Evolutionary conservation across 2,329 filamentous ascomycete genomes (phyloP), one percentile per base, ranked within the genome.

Genomic region (Penicillium sp.): DNA sequence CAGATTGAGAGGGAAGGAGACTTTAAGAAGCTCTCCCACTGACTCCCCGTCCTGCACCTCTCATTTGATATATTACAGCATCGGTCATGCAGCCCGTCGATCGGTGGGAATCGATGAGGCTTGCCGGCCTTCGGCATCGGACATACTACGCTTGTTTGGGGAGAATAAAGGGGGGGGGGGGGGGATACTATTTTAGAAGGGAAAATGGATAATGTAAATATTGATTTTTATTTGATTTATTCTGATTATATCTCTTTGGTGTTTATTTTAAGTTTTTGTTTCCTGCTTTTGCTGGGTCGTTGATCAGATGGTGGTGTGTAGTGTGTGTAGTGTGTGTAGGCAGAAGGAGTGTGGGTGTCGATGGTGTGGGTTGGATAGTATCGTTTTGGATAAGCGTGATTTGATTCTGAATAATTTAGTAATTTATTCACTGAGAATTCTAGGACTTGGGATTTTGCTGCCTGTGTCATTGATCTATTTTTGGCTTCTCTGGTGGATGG

Each of bases 51-150:
- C 64, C 73, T 75, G 72, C 71, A 73, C 65, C 71, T 79, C 76
- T 77, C 75, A 80, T 79, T 80, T 79, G 78, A 79, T 77, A 78
- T 76, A 72, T 73, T 72, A 73, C 72, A 73, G 71, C 71, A 73
- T 70, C 72, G 75, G 78, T 80, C 78, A 80, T 80, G 78, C 78
- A 80, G 75, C 73, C 30, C 70, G 76, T 78, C 76, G 76, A 79
- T 79, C 78, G 72, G 73, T 70, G 67, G 63, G 63, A 74, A 73
- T 74, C 71, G 67, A 75, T 69, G 69, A 75, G 75, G 73, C 72
- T 77, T 76, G 70, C 73, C 68, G 68, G 62, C 61, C 65, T 68
- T 71, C 69, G 62, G 66, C 62, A 70, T 75, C 71, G 67, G 63
- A 72, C 69, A 61, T 69, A 40, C 56, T 53, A 49, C 45, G 30